Conservation (phyloP, 148 eudicot species). For the Polygonum maritimum region DNA sequence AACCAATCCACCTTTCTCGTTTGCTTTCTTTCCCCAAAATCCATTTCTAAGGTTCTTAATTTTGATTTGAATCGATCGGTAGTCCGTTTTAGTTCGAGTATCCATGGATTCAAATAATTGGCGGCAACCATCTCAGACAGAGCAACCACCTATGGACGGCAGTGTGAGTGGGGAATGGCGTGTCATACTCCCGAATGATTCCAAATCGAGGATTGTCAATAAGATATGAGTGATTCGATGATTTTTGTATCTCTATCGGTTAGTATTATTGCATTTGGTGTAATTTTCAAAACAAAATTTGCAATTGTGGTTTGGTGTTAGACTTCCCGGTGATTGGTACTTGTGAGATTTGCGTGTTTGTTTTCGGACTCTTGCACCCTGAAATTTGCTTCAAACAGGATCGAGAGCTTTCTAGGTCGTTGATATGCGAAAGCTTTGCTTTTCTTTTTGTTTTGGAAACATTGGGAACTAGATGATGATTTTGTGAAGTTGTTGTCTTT, state of each 20-base stretch:
- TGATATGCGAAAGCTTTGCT: neutral
- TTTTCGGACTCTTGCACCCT: neutral
- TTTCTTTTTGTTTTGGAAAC: neutral
- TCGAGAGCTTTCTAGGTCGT: neutral
- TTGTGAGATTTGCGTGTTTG: neutral
- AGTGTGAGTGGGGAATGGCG: slow-evolving; percentile 9
- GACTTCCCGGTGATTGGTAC: neutral
- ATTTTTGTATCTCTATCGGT: neutral
- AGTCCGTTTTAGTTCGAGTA: neutral
- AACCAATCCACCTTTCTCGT: too few relatives aligned
- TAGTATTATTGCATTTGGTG: too few relatives aligned
- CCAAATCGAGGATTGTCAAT: slow-evolving; percentile 4
- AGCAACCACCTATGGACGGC: neutral
- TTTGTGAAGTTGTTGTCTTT: neutral
- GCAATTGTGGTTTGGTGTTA: neutral
- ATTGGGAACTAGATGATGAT: neutral
- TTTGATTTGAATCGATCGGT: neutral
- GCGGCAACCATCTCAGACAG: slow-evolving; percentile 4
- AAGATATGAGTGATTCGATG: slow-evolving; percentile 10
- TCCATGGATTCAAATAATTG: slow-evolving; percentile 11
- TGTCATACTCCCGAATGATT: neutral
- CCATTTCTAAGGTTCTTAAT: neutral
- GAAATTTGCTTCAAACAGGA: neutral
- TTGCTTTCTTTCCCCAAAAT: too few relatives aligned
- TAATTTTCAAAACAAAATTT: neutral